phyloP scores from a whole-genome alignment of 2,329 filamentous ascomycete species.

The Orbilia blumenaviensis region DNA sequence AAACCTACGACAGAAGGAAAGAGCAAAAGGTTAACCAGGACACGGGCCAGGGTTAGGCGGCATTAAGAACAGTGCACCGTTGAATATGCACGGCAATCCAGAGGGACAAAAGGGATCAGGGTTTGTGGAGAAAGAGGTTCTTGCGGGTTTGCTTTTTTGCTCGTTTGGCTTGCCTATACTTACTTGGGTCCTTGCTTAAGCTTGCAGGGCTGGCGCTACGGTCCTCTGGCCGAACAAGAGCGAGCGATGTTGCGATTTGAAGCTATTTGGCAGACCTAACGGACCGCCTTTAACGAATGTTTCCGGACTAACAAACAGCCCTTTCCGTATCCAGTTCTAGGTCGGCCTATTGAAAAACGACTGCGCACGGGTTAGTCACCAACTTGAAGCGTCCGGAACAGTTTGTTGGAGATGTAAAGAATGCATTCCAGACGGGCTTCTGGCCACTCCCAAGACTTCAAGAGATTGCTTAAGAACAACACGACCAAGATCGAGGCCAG shows the following conservation, averaged over 20 bases:
- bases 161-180: conserved; percentile 30
- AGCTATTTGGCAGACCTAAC: conserved; percentile 3
- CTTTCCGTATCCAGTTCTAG: conserved; percentile 19
- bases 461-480: neutral
- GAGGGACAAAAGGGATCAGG: conserved; percentile 36
- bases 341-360: conserved; percentile 6
- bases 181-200: neutral
- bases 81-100: conserved; percentile 26
- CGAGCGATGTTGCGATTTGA: neutral
- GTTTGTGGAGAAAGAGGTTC: neutral
- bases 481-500: conserved; percentile 28
- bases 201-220: conserved; percentile 8
- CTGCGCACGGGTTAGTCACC: conserved; percentile 17
- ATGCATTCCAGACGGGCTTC: conserved; percentile 4
- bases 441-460: neutral
- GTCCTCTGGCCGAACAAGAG: conserved; percentile 3
- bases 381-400: conserved; percentile 6
- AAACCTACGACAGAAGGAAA: conserved; percentile 43
- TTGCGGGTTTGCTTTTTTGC: conserved; percentile 25
- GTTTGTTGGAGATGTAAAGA: conserved; percentile 10
- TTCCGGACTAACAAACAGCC: conserved; percentile 26
- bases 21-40: conserved; percentile 36
- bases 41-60: conserved; percentile 42
- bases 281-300: conserved; percentile 27
- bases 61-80: conserved; percentile 44